These are phyloP conservation scores for Emydomyces testavorans DNA, from an alignment of 2,329 filamentous ascomycete species.

Conservation along the genomic window DNA sequence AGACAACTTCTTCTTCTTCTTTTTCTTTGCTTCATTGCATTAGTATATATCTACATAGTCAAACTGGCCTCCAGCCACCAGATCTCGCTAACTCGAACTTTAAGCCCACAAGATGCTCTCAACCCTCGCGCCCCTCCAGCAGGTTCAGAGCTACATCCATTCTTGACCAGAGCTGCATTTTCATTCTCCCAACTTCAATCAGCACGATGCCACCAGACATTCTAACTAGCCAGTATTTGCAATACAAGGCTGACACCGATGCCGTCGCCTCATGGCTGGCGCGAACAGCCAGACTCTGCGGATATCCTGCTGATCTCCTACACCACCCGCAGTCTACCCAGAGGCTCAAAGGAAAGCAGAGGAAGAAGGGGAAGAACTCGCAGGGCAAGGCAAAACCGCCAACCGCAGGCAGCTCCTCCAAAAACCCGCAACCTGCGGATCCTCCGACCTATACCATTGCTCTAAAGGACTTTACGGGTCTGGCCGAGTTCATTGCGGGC, in stretches of 20 bases:
- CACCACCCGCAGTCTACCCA: neutral
- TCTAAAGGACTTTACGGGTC: constrained; percentile 13
- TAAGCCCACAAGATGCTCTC: too few relatives aligned
- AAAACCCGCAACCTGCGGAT: neutral
- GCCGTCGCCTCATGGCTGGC: constrained; percentile 23
- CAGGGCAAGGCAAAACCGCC: neutral
- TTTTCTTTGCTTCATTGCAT: too few relatives aligned
- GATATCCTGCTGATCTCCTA: constrained; percentile 14
- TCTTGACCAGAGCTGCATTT: too few relatives aligned
- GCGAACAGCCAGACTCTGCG: constrained; percentile 20
- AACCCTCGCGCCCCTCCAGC: too few relatives aligned
- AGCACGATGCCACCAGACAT: constrained; percentile 17
- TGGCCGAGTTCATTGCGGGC: constrained; percentile 13
- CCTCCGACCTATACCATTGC: constrained; percentile 12
- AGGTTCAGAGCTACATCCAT: too few relatives aligned
- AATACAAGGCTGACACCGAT: constrained; percentile 24
- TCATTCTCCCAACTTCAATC: too few relatives aligned
- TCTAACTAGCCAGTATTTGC: constrained; percentile 19
- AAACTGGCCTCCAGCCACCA: too few relatives aligned
- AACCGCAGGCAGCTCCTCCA: too few relatives aligned
- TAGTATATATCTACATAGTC: too few relatives aligned
- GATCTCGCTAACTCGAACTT: too few relatives aligned
- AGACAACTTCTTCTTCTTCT: too few relatives aligned
- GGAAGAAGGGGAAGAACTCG: constrained; percentile 3
- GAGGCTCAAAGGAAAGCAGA: constrained; percentile 10